Percentiles rank a stretch among this genome's conserved stretches.
phyloP scores from a whole-genome alignment of 208 protist species.

The Leishmania braziliensis region DNA sequence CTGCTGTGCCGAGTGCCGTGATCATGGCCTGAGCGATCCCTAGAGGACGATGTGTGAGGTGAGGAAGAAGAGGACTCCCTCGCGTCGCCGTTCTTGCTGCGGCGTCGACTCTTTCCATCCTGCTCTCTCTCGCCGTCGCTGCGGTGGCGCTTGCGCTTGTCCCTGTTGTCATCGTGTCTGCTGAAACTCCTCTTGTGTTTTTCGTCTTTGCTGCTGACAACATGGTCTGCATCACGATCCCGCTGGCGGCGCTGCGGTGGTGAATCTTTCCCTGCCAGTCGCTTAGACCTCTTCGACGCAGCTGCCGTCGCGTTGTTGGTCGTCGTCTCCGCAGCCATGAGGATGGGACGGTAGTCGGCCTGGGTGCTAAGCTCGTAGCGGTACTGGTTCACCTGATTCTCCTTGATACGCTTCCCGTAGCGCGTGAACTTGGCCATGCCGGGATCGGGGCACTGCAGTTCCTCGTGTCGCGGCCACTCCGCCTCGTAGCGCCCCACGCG shows the following conservation, averaged over 20 bases:
- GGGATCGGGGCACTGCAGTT: conserved; percentile 71
- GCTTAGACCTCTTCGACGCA: neutral
- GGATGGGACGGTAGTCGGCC: conserved; percentile 54
- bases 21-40: neutral
- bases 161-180: conserved; percentile 1
- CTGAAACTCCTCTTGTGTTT: conserved; percentile 2
- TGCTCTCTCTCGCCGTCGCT: conserved; percentile 3
- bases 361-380: conserved; percentile 70
- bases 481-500: conserved; percentile 54
- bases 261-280: no score
- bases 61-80: neutral
- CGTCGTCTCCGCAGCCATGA: conserved; percentile 35
- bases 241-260: neutral
- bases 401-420: conserved; percentile 49
- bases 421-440: conserved; percentile 48
- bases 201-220: neutral
- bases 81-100: neutral
- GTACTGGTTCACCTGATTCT: conserved; percentile 69
- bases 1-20: neutral
- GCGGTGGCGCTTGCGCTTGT: conserved; percentile 3
- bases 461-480: conserved; percentile 66
- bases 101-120: neutral
- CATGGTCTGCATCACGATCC: neutral
- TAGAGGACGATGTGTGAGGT: neutral
- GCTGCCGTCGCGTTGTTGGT: neutral